A percentile compares a stretch with the other conserved stretches of the same genome.
These are phyloP conservation scores for Yarrowia bubula DNA, from an alignment of 805 yeast species.

Conservation along the genomic window DNA sequence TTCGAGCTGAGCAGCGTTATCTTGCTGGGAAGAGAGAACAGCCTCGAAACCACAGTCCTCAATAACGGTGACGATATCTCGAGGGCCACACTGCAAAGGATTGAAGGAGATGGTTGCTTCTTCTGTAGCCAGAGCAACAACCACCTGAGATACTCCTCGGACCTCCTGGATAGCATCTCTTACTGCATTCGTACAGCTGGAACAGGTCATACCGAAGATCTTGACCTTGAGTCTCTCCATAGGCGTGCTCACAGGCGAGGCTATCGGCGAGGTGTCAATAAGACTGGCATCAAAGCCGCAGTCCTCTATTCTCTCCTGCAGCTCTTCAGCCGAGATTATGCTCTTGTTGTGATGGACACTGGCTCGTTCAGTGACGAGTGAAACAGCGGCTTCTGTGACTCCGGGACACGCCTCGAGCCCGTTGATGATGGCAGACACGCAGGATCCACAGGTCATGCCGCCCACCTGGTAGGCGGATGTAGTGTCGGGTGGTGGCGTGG, in stretches of 20 bases:
- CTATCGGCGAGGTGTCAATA: slow-evolving; percentile 29
- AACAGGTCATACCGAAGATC: slow-evolving; percentile 62
- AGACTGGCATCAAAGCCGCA: slow-evolving; percentile 65
- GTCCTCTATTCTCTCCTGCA: slow-evolving; percentile 63
- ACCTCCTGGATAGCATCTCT: slow-evolving; percentile 47
- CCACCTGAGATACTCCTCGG: slow-evolving; percentile 50
- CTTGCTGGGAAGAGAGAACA: slow-evolving; percentile 46
- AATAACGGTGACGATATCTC: slow-evolving; percentile 57
- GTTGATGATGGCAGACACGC: slow-evolving; percentile 64
- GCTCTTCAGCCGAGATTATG: slow-evolving; percentile 39
- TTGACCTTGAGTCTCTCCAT: slow-evolving; percentile 38
- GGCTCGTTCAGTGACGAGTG: slow-evolving; percentile 76
- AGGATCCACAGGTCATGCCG: slow-evolving; percentile 94
- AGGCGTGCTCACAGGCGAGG: neutral
- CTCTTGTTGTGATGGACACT: slow-evolving; percentile 48
- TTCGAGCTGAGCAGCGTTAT: slow-evolving; percentile 66
- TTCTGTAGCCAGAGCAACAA: slow-evolving; percentile 54
- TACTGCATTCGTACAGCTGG: slow-evolving; percentile 52
- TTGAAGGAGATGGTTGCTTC: slow-evolving; percentile 56
- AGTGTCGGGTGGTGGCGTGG: slow-evolving; percentile 13
- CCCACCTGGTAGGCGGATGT: slow-evolving; percentile 40
- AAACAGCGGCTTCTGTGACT: slow-evolving; percentile 57
- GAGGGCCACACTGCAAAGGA: slow-evolving; percentile 52
- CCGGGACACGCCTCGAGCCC: slow-evolving; percentile 52
- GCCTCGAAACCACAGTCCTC: slow-evolving; percentile 57